phyloP scores from a whole-genome alignment of 306 rosid species.

The Fragaria ananassa region DNA sequence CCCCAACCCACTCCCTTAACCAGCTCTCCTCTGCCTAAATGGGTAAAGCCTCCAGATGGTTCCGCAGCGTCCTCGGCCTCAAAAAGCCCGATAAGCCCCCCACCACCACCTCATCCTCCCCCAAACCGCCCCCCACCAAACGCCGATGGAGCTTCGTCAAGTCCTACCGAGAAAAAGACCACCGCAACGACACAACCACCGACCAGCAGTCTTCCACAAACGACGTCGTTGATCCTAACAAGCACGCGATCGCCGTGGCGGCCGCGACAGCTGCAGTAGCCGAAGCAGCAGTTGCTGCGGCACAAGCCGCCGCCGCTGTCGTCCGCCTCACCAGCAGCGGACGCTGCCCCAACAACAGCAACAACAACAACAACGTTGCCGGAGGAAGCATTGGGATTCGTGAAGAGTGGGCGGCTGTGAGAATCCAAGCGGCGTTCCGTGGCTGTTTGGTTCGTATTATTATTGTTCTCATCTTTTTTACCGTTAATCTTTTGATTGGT shows the following conservation, averaged over 20 bases:
- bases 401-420: conserved; percentile 65
- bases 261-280: conserved; percentile 52
- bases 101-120: conserved; percentile 1
- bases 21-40: conserved; percentile 25
- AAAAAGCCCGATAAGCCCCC: conserved; percentile 26
- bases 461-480: background rate
- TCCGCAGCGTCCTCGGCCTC: conserved; percentile 56
- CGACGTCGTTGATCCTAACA: conserved; percentile 25
- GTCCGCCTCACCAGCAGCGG: conserved; percentile 48
- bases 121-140: conserved; percentile 37
- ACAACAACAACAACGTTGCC: background rate
- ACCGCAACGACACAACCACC: conserved; percentile 2
- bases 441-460: conserved; percentile 66
- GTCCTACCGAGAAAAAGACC: conserved; percentile 46
- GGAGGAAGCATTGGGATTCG: conserved; percentile 25
- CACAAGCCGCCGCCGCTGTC: conserved; percentile 53
- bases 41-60: conserved; percentile 83
- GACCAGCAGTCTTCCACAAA: background rate
- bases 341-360: conserved; percentile 10
- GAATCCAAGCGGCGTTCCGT: conserved; percentile 85
- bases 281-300: conserved; percentile 59
- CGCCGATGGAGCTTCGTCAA: conserved; percentile 73
- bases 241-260: conserved; percentile 59
- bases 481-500: background rate
- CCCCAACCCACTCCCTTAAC: background rate